Evolutionary conservation across 2,329 filamentous ascomycete species (phyloP), one percentile per base, ranked within the genome.

Genomic region (Torrubiellomyces zombiae): DNA sequence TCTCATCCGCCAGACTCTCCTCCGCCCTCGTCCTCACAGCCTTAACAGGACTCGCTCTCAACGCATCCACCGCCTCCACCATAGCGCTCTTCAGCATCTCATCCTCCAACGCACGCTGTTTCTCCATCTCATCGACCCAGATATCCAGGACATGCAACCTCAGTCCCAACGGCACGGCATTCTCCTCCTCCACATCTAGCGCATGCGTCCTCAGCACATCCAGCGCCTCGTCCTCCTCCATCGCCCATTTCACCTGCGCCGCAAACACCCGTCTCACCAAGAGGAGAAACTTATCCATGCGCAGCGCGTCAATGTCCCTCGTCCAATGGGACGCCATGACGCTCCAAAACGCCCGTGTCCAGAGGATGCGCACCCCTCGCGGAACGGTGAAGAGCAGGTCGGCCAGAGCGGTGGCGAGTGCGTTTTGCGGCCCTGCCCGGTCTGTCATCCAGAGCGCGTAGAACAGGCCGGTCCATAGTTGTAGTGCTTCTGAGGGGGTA

Each of bases 361-460:
- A 69, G 20, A 52, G 44, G 5, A 40, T 41, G 2, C 47, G 53
- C 34, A 55, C 52, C 14, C 38, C 40, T 17, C 50, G 43, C 19
- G 67, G 64, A 15, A 86, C 56, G 13, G 62, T 53, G 33, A 66
- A 60, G 24, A 47, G 36, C 8, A 94, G 68, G 2, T 55, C 65
- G 21, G 83, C 78, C 28, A 95, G 75, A 33, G 85, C 75, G 36
- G 63, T 56, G 38, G 79, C 78, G 22, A 95, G 75, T 21, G 67
- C 67, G 58, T 93, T 83, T 58, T 94, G 86, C 3, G 79, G 75
- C n/a, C 74, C 56, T 8, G 83, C 75, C 23, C 83, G 79, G 60
- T 94, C 85, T 50, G 76, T 82, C 74, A 93, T 89, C 76, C 82
- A 94, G 42, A 89, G 69, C 43, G 75, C 76, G 62, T 83, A 94